Percentiles rank a stretch among this genome's conserved stretches.
phyloP scores from a whole-genome alignment of 2,329 filamentous ascomycete genomes.

The Diaporthe longicolla region DNA sequence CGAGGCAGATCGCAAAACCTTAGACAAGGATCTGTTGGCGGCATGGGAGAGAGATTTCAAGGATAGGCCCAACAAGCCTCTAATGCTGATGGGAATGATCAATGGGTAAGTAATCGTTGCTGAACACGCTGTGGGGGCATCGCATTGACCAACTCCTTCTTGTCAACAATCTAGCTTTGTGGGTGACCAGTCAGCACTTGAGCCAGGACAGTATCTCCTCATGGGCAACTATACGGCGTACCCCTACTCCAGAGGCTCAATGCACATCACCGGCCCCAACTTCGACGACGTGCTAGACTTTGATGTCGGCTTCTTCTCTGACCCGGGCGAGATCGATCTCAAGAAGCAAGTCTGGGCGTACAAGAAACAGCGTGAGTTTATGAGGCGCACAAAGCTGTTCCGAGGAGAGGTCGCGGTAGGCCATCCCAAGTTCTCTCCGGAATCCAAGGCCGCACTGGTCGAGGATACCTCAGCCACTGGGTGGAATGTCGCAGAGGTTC shows the following conservation, averaged over 20 bases:
- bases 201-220: conserved; percentile 32
- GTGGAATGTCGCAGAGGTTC: conserved; percentile 46
- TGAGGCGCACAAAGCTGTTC: conserved; percentile 67
- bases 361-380: conserved; percentile 73
- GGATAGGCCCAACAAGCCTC: conserved; percentile 45
- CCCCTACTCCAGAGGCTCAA: conserved; percentile 70
- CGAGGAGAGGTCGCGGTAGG: conserved; percentile 59
- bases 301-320: conserved; percentile 68
- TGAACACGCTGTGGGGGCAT: neutral
- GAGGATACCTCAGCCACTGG: conserved; percentile 46
- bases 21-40: conserved; percentile 64
- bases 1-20: conserved; percentile 62
- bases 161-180: conserved; percentile 43
- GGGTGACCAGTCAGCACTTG: conserved; percentile 52
- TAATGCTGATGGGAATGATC: conserved; percentile 46
- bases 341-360: conserved; percentile 73
- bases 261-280: conserved; percentile 67
- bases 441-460: conserved; percentile 57
- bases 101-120: conserved; percentile 42
- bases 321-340: conserved; percentile 65
- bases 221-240: conserved; percentile 68
- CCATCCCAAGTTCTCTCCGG: conserved; percentile 60
- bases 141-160: neutral
- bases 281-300: conserved; percentile 66
- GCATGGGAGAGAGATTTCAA: conserved; percentile 67